Evolutionary conservation across 2,329 filamentous ascomycete genomes (phyloP), one percentile per base, ranked within the genome.

Genomic region (Colletotrichum coccodes): DNA sequence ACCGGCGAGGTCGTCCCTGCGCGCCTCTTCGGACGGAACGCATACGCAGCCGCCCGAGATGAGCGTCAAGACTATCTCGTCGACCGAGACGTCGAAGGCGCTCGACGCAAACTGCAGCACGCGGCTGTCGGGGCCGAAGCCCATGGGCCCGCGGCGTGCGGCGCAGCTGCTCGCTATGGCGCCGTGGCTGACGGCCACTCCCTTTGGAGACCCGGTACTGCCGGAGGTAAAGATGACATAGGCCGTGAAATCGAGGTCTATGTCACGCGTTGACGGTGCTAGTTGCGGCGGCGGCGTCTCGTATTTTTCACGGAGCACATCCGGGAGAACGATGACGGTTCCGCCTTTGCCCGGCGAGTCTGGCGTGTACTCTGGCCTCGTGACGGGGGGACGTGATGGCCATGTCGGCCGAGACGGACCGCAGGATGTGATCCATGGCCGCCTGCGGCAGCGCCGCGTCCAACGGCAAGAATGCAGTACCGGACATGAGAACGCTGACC

Each of bases 21-120:
- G 9, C 9, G 9, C 36, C 36, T 40, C 36, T 2, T 40, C 36
- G 11, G 36, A 40, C 36, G 36, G 36, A 9, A 40, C 36, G 36
- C 36, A 40, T 5, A 40, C 14, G 36, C 36, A 40, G 36, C 36
- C 36, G 14, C 36, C 36, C 11, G 14, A 40, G 11, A 16, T 60
- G 18, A 66, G 32, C 14, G 63, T 26, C 11, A 23, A 18, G 28
- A 62, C n/a, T 3, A 54, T 59, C 38, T 68, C 65, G 18, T 32
- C 42, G 26, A 64, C 44, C 7, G 42, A 59, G 6, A 59, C 7
- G 28, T 68, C 65, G 47, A 64, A 68, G 8, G 46, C 42, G 30
- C 34, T 53, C 8, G 60, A 30, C n/a, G 65, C 60, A 30, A 68
- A 68, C 38, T 68, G 65, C 26, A 68, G 65, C 23, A 64, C 42